A percentile compares a stretch with the other conserved stretches of the same genome.
Evolutionary conservation across 495 filamentous ascomycete species (phyloP).

Genomic region (Lasiosphaeris hirsuta): DNA sequence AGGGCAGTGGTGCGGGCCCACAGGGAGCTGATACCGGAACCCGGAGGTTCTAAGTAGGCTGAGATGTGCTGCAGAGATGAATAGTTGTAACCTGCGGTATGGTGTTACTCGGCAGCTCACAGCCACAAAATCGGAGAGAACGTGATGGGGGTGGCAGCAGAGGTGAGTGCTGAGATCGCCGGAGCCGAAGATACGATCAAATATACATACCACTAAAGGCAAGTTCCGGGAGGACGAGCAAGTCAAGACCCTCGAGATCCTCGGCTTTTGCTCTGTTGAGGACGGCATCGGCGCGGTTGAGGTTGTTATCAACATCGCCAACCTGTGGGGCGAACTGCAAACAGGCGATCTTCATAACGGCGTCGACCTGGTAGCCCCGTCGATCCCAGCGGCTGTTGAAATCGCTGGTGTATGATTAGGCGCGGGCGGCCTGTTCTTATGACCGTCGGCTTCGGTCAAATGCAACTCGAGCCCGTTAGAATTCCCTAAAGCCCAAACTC

Average conservation of each 20-base stretch:
- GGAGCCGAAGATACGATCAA: not conserved
- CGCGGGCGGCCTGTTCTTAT: too few species aligned
- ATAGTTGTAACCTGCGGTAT: conserved; percentile 78
- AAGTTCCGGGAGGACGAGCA: conserved; percentile 82
- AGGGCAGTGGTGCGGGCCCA: conserved; percentile 78
- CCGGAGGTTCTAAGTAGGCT: conserved; percentile 74
- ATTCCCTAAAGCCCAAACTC: too few species aligned
- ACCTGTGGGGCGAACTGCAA: conserved; percentile 68
- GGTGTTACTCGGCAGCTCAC: conserved; percentile 9
- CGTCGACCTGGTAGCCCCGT: not conserved
- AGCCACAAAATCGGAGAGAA: too few species aligned
- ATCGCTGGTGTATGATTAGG: too few species aligned
- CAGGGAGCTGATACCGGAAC: conserved; percentile 66
- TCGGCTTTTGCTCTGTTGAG: conserved; percentile 51
- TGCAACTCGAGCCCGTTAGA: too few species aligned
- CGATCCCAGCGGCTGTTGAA: too few species aligned
- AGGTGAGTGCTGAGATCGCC: too few species aligned
- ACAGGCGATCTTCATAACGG: conserved; percentile 33
- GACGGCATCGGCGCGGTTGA: conserved; percentile 68
- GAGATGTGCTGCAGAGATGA: conserved; percentile 70
- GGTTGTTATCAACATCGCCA: conserved; percentile 73
- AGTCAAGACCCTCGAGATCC: conserved; percentile 57
- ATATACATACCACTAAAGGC: conserved; percentile 71
- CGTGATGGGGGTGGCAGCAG: too few species aligned
- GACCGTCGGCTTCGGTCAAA: too few species aligned